These are phyloP conservation scores for Trypanosoma theileri DNA, from an alignment of 208 protist species.

Conservation along the genomic window DNA sequence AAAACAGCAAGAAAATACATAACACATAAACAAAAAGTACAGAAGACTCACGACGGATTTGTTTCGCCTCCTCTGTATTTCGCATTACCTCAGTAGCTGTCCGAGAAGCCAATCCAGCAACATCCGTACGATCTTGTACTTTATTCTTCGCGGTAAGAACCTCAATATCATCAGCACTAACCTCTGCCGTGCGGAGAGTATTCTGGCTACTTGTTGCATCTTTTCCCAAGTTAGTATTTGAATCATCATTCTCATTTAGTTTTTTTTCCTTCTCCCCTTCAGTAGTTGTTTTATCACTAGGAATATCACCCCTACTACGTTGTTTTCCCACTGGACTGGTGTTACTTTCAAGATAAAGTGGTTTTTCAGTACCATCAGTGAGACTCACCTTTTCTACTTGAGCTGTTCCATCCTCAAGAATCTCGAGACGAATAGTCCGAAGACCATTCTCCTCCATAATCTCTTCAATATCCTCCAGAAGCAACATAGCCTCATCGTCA, in stretches of 20 bases:
- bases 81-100: constrained; percentile 86
- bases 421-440: constrained; percentile 68
- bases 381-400: constrained; percentile 46
- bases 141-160: constrained; percentile 78
- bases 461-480: constrained; percentile 89
- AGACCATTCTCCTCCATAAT: constrained; percentile 76
- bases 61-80: constrained; percentile 72
- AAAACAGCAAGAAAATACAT: constrained; percentile 50
- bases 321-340: not conserved
- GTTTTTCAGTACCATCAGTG: constrained; percentile 77
- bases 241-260: not conserved
- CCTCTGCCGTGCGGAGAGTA: constrained; percentile 36
- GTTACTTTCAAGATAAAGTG: constrained; percentile 44
- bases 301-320: not conserved
- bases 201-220: constrained; percentile 9
- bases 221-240: not conserved
- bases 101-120: constrained; percentile 69
- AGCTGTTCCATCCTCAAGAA: constrained; percentile 67
- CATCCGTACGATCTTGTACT: constrained; percentile 66
- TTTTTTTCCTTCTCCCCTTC: not conserved
- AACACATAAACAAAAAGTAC: constrained; percentile 62
- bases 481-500: constrained; percentile 75
- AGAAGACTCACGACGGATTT: constrained; percentile 54
- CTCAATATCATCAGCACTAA: constrained; percentile 67
- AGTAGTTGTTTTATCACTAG: not conserved